Base-by-base conservation (phyloP, 768 basidiomycete genomes). In the Tulasnella sp. region DNA sequence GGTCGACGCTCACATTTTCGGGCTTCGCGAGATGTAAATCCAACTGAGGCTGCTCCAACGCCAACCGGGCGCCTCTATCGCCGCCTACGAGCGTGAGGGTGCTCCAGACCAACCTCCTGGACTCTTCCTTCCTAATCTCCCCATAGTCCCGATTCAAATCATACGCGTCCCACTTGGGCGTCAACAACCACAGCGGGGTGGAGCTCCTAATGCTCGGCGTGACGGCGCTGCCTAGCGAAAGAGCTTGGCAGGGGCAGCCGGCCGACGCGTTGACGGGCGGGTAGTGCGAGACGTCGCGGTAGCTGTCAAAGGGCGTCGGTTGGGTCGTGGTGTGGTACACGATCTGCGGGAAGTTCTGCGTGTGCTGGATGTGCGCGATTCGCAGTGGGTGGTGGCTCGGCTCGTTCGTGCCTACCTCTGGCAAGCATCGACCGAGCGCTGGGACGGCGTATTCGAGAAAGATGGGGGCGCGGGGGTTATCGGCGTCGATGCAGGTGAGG, bases 151-250 rank as follows among this genome's bases (percentile, higher is more conserved):
- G 27, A 34, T 46, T 56, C 79, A 74, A 48, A n/a, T 74, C 79
- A 34, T 36, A 68, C 8, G 75, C 38, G 34, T 80, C 75, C 81
- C 81, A 81, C 31, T 44, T 58, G 27, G 81, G 81, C 31, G 76
- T 80, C 16, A 44, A 75, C 62, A 81, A 14, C 81, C 81, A 81
- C n/a, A 81, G 68, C 19, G 81, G 80, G 8, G 80, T 80, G 40
- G 74, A 48, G 21, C 48, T 75, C 0, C 42, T 18, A 27, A 71
- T 40, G 31, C 3, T 31, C 27, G 78, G 71, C 21, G 48, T 68
- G 6, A 31, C 44, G 27, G 2, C 31, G 46, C 71, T 72, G 8
- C 48, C 56, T 7, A 79, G 27, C 21, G 78, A 79, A 14, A 79
- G 68, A 6, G 76, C 39, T 24, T 77, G 52, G 44, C 78, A 79